Conservation (phyloP, 441 rosid species). For the Populus tomentosa region DNA sequence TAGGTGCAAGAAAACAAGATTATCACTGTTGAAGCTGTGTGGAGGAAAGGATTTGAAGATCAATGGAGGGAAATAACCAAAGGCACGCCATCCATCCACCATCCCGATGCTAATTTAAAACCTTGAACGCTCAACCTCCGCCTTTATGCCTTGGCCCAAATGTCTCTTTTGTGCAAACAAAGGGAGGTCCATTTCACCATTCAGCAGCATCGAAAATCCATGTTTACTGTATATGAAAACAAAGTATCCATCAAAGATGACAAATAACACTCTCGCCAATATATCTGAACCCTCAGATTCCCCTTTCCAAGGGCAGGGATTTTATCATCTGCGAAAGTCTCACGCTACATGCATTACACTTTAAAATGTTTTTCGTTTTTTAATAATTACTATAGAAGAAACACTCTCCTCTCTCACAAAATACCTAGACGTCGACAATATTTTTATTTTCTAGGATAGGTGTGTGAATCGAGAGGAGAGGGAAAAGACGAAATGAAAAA, state of each 20-base stretch:
- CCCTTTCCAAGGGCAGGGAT: neutral
- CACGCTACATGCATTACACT: conserved; percentile 2
- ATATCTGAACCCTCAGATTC: conserved; percentile 6
- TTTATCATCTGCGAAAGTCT: conserved; percentile 4
- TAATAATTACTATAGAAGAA: no score
- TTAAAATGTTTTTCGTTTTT: no score
- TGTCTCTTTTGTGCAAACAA: neutral
- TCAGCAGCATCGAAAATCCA: neutral
- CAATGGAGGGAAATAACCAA: neutral
- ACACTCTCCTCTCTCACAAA: no score
- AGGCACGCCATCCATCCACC: neutral
- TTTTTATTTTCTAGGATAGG: no score
- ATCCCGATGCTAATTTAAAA: neutral
- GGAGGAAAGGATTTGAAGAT: neutral
- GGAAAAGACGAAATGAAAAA: no score
- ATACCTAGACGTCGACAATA: no score
- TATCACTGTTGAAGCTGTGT: no score
- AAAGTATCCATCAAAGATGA: conserved; percentile 7
- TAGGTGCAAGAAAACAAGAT: neutral
- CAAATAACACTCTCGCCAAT: neutral
- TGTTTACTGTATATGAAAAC: neutral
- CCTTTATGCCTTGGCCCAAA: neutral
- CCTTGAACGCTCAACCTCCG: neutral
- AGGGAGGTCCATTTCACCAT: neutral
- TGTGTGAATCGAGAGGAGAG: no score